phyloP scores from a whole-genome alignment of 2,329 filamentous ascomycete species.

The Madurella mycetomatis region DNA sequence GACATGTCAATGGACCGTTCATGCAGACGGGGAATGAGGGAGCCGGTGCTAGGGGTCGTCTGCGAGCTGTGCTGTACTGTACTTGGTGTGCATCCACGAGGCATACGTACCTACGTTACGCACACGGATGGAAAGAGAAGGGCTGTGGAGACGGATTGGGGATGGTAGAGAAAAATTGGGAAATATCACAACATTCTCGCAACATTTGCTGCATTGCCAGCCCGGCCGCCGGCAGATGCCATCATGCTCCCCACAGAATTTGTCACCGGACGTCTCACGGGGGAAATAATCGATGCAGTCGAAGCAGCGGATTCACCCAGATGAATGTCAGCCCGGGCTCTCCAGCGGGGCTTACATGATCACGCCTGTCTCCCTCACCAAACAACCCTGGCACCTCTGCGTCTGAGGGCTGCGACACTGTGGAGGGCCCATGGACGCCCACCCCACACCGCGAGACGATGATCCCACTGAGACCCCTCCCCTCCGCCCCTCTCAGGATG shows the following conservation, averaged over 20 bases:
- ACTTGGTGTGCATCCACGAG: no score
- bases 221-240: slow-evolving; percentile 13
- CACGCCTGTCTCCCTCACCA: not conserved
- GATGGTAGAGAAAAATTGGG: not conserved
- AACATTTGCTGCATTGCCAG: slow-evolving; percentile 17
- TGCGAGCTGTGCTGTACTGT: no score
- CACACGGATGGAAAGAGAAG: no score
- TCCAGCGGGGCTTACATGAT: slow-evolving; percentile 1
- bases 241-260: slow-evolving; percentile 19
- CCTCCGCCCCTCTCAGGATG: slow-evolving; percentile 21
- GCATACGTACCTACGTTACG: no score
- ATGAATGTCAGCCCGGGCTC: slow-evolving; percentile 10
- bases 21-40: no score
- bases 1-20: no score
- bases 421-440: not conserved
- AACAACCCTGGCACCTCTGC: not conserved
- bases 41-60: no score
- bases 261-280: slow-evolving; percentile 16
- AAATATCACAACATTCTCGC: slow-evolving; percentile 28
- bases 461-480: slow-evolving; percentile 7
- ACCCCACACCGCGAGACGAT: slow-evolving; percentile 10
- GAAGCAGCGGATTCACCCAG: slow-evolving; percentile 8
- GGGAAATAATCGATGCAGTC: slow-evolving; percentile 1
- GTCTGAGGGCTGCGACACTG: not conserved
- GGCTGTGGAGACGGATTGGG: no score